Evolutionary conservation across 2,329 filamentous ascomycete species (phyloP).

Genomic region (Fusarium nanum): DNA sequence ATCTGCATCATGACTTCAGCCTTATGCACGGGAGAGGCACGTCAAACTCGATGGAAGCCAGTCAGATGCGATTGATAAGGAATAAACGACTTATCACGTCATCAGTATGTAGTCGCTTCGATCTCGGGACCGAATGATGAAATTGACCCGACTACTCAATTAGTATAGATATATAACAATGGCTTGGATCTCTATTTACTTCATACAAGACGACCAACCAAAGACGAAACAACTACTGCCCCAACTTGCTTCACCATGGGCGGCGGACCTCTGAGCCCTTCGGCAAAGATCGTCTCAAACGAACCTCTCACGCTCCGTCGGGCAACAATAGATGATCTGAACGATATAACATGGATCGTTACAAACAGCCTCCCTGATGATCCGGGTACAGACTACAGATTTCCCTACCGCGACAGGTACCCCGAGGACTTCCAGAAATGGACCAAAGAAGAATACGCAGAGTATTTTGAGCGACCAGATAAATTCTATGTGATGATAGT

Average conservation of each 20-base stretch:
- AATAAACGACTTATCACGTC: neutral
- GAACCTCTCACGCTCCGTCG: neutral
- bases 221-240: fast-evolving
- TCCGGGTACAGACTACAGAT: neutral
- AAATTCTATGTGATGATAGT: neutral
- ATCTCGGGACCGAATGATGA: neutral
- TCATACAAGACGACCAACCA: neutral
- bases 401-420: neutral
- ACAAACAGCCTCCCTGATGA: neutral
- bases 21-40: neutral
- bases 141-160: neutral
- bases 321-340: neutral
- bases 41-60: fast-evolving
- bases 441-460: slow-evolving; percentile 18
- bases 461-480: slow-evolving; percentile 1
- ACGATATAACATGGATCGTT: slow-evolving; percentile 1
- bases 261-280: neutral
- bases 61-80: neutral
- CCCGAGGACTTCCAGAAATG: slow-evolving; percentile 11
- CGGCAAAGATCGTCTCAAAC: neutral
- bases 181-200: fast-evolving
- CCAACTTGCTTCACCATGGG: neutral
- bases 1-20: neutral
- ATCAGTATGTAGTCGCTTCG: neutral
- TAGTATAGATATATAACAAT: neutral